phyloP scores from a whole-genome alignment of 2,329 filamentous ascomycete genomes.

The Rutstroemia sp. region DNA sequence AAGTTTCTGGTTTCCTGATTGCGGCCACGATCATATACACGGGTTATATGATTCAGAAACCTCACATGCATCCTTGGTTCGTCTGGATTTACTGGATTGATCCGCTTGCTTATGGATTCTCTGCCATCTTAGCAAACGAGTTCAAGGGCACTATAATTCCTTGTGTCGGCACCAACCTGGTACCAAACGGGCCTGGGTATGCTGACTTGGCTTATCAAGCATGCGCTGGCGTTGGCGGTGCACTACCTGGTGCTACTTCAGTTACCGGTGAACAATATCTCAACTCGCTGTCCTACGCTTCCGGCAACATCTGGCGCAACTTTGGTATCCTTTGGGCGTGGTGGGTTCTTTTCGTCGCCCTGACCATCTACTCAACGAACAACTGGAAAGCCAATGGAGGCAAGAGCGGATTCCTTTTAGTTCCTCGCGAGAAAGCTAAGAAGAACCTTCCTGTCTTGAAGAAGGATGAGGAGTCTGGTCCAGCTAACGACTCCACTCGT shows the following conservation, averaged over 20 bases:
- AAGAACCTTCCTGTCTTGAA: constrained; percentile 28
- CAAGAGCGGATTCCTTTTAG: constrained; percentile 46
- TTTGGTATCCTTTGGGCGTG: constrained; percentile 55
- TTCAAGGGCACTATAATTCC: constrained; percentile 51
- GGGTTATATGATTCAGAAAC: constrained; percentile 55
- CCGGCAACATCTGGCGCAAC: constrained; percentile 50
- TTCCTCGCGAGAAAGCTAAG: constrained; percentile 52
- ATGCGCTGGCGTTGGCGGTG: constrained; percentile 53
- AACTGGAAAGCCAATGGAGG: constrained; percentile 48
- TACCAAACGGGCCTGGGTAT: constrained; percentile 45
- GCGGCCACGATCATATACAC: constrained; percentile 52
- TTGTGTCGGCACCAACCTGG: constrained; percentile 42
- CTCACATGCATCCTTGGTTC: constrained; percentile 59
- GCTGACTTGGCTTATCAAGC: constrained; percentile 36
- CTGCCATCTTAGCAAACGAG: constrained; percentile 63
- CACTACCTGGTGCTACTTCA: constrained; percentile 38
- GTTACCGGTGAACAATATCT: constrained; percentile 53
- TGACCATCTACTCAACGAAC: constrained; percentile 51
- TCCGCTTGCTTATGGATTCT: constrained; percentile 63
- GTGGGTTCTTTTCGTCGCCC: constrained; percentile 50
- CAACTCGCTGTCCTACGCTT: constrained; percentile 43
- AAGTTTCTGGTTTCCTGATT: constrained; percentile 43
- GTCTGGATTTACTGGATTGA: constrained; percentile 58
- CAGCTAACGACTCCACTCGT: constrained; percentile 7
- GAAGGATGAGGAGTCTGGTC: constrained; percentile 42